Conservation (phyloP, 2,329 filamentous ascomycete genomes). For the Didymella pomorum region DNA sequence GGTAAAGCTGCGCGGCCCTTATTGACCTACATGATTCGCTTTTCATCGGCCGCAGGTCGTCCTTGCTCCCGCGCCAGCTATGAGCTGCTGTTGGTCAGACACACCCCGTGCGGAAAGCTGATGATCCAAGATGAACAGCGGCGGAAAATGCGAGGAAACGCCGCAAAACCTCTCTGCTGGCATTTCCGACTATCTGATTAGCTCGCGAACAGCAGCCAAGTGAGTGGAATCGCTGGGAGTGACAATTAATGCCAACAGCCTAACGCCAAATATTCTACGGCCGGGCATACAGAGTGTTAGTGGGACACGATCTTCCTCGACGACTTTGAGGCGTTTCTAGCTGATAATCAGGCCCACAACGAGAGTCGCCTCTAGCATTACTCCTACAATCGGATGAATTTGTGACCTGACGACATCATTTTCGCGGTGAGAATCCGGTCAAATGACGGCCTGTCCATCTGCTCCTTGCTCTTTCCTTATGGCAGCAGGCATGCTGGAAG, state of each 20-base stretch:
- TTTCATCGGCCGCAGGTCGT: slow-evolving; percentile 30
- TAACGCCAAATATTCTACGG: slow-evolving; percentile 42
- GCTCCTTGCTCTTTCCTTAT: slow-evolving; percentile 1
- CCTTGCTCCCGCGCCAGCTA: slow-evolving; percentile 24
- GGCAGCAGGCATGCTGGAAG: slow-evolving; percentile 7
- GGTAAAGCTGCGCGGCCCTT: slow-evolving; percentile 19
- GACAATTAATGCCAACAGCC: slow-evolving; percentile 35
- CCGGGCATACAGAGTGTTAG: slow-evolving; percentile 35
- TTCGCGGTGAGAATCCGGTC: slow-evolving; percentile 7
- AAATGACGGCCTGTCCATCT: slow-evolving; percentile 5
- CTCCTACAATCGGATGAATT: slow-evolving; percentile 27
- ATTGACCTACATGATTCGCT: slow-evolving; percentile 34
- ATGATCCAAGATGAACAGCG: slow-evolving; percentile 37
- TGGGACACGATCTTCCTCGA: slow-evolving; percentile 33
- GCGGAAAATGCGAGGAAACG: slow-evolving; percentile 35
- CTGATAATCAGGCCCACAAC: slow-evolving; percentile 41
- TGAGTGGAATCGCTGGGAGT: slow-evolving; percentile 25
- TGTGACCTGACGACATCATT: slow-evolving; percentile 30
- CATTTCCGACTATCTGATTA: slow-evolving; percentile 29
- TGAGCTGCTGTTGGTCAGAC: slow-evolving; percentile 38
- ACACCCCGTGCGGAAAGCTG: slow-evolving; percentile 30
- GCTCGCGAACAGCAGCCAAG: slow-evolving; percentile 34
- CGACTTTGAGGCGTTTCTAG: slow-evolving; percentile 33
- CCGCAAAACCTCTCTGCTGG: slow-evolving; percentile 36
- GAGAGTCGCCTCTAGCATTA: slow-evolving; percentile 30